Conservation (phyloP, 1,284 basidiomycete species). For the Pseudozyma sp. region DNA sequence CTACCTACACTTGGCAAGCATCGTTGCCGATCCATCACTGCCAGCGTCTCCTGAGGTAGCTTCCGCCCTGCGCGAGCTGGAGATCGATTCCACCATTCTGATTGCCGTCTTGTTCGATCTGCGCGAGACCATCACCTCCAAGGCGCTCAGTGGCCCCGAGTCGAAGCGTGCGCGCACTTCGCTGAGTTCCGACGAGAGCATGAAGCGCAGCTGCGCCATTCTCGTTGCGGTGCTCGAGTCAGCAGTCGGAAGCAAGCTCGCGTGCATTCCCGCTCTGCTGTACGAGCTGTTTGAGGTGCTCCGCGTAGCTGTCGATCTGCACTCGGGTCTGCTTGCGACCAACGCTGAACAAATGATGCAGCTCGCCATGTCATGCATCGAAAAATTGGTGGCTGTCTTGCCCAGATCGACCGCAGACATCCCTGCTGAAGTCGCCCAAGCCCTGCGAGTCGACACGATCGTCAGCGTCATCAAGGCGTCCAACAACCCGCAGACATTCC, state of each 20-base stretch:
- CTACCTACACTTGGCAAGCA: conserved; percentile 71
- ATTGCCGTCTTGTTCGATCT: conserved; percentile 75
- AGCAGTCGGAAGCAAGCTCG: conserved; percentile 75
- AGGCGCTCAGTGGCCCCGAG: conserved; percentile 71
- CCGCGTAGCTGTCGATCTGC: conserved; percentile 75
- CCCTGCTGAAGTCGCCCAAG: conserved; percentile 51
- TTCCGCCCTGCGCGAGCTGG: conserved; percentile 48
- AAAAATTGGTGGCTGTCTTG: conserved; percentile 75
- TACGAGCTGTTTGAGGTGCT: conserved; percentile 81
- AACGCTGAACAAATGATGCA: conserved; percentile 89
- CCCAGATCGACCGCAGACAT: conserved; percentile 31
- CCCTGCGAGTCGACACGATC: conserved; percentile 60
- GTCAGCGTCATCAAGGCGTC: conserved; percentile 71
- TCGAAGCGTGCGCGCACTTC: conserved; percentile 49
- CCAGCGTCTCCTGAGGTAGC: conserved; percentile 40
- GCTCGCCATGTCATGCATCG: conserved; percentile 79
- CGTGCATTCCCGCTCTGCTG: conserved; percentile 79
- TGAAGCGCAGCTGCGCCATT: conserved; percentile 48
- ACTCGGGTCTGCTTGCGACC: conserved; percentile 70
- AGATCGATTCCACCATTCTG: conserved; percentile 71
- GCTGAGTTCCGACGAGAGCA: conserved; percentile 41
- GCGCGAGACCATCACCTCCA: conserved; percentile 71
- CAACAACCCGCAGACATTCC: conserved; percentile 91
- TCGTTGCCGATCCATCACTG: conserved; percentile 47
- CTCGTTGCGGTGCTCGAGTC: conserved; percentile 76